Conservation (phyloP, 768 basidiomycete genomes). For the Infundibulicybe gibba region DNA sequence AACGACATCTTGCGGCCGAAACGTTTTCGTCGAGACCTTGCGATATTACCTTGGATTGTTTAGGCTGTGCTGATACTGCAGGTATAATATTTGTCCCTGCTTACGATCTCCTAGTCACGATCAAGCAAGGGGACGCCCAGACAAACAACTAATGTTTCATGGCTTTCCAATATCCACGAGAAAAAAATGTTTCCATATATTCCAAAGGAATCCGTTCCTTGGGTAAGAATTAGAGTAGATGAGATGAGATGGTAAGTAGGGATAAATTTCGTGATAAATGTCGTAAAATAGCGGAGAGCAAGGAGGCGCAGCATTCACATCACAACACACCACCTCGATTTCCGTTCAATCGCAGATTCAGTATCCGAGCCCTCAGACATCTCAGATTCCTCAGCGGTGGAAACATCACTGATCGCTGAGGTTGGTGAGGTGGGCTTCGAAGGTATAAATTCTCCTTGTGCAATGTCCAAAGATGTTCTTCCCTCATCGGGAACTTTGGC, state of each 20-base stretch:
- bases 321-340: conserved; percentile 34
- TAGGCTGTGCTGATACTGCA: too few species aligned
- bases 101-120: too few species aligned
- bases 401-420: conserved; percentile 16
- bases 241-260: not conserved
- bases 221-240: not conserved
- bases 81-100: too few species aligned
- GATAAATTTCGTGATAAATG: not conserved
- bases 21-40: conserved; percentile 4
- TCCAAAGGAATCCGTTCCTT: not conserved
- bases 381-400: conserved; percentile 5
- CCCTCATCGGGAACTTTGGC: conserved; percentile 35
- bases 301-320: conserved; percentile 23
- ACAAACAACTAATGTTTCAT: too few species aligned
- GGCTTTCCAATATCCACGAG: too few species aligned
- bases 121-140: too few species aligned
- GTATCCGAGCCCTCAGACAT: conserved; percentile 11
- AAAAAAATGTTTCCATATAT: not conserved
- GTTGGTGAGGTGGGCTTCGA: conserved; percentile 21
- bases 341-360: conserved; percentile 23
- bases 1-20: conserved; percentile 54
- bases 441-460: conserved; percentile 43
- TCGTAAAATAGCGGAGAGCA: conserved; percentile 1
- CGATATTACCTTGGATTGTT: not conserved
- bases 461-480: conserved; percentile 46